phyloP scores from a whole-genome alignment of 2,329 filamentous ascomycete genomes.

The Epichloe coenophiala region DNA sequence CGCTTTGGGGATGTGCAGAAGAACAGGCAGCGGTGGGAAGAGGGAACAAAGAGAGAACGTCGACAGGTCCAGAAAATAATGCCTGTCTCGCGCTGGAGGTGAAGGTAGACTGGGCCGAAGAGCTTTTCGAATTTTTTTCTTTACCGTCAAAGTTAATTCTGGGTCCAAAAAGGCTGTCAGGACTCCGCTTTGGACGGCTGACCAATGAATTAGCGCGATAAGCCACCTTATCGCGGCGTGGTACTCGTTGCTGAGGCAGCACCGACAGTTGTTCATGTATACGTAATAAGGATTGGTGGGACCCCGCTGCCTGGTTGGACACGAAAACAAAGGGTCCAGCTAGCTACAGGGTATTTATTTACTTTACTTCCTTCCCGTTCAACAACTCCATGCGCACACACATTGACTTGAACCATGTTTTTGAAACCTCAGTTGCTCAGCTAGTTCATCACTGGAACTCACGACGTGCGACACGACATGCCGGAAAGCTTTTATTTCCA shows the following conservation, averaged over 20 bases:
- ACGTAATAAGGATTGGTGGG: too few species aligned
- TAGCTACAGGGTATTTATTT: too few species aligned
- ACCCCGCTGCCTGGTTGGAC: too few species aligned
- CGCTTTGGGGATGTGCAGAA: not conserved
- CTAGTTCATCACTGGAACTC: too few species aligned
- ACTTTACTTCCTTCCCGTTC: too few species aligned
- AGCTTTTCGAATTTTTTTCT: constrained; percentile 23
- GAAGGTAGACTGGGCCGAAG: not conserved
- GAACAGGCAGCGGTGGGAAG: not conserved
- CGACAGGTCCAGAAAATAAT: not conserved
- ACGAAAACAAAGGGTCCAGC: too few species aligned
- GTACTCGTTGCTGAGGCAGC: not conserved
- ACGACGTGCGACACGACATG: too few species aligned
- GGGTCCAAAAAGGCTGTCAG: constrained; percentile 4
- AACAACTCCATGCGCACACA: too few species aligned
- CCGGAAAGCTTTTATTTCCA: too few species aligned
- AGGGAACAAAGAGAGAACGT: not conserved
- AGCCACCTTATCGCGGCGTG: constrained; percentile 14
- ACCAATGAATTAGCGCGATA: constrained; percentile 20
- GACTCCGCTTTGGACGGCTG: constrained; percentile 1
- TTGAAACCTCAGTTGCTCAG: too few species aligned
- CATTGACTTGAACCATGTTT: too few species aligned
- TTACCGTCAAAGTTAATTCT: constrained; percentile 2
- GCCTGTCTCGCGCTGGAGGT: constrained; percentile 2
- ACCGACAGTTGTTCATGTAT: constrained; percentile 29